These are phyloP conservation scores for Takashimella tepidaria DNA, from an alignment of 1,284 basidiomycete genomes.

Conservation along the genomic window DNA sequence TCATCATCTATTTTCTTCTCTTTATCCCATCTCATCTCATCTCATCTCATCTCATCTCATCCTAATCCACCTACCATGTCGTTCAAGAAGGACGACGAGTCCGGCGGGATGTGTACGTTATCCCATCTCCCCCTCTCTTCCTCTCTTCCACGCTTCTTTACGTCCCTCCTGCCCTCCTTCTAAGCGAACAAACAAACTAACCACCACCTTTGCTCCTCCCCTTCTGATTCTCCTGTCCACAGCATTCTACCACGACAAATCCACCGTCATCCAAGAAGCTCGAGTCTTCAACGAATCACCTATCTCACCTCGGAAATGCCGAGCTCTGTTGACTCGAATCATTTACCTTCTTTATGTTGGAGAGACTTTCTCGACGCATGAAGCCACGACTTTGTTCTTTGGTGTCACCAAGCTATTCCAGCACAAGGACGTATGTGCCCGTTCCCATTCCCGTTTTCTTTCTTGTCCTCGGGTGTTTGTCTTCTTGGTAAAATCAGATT, in stretches of 20 bases:
- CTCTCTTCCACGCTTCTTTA: not conserved
- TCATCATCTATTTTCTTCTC: not conserved
- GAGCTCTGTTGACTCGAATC: slow-evolving; percentile 91
- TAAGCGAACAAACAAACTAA: not conserved
- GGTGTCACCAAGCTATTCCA: slow-evolving; percentile 99
- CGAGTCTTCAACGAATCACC: slow-evolving; percentile 99
- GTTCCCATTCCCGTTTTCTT: too few relatives aligned
- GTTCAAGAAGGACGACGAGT: slow-evolving; percentile 90
- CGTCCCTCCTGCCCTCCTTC: too few relatives aligned
- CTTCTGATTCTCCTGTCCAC: not conserved
- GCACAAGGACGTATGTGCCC: slow-evolving; percentile 94
- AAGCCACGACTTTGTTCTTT: slow-evolving; percentile 97
- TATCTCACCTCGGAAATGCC: slow-evolving; percentile 93
- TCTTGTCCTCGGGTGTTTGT: too few relatives aligned
- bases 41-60: not conserved
- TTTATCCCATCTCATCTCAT: not conserved
- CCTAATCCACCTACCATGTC: slow-evolving; percentile 45
- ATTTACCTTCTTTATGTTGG: slow-evolving; percentile 95
- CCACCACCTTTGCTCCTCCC: not conserved
- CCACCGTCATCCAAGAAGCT: slow-evolving; percentile 94
- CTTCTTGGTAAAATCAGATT: too few relatives aligned
- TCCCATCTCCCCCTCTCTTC: not conserved
- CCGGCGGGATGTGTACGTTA: slow-evolving; percentile 53
- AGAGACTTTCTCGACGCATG: slow-evolving; percentile 90
- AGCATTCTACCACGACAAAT: slow-evolving; percentile 72